Conservation (phyloP, 768 basidiomycete genomes). For the Exsudoporus frostii region DNA sequence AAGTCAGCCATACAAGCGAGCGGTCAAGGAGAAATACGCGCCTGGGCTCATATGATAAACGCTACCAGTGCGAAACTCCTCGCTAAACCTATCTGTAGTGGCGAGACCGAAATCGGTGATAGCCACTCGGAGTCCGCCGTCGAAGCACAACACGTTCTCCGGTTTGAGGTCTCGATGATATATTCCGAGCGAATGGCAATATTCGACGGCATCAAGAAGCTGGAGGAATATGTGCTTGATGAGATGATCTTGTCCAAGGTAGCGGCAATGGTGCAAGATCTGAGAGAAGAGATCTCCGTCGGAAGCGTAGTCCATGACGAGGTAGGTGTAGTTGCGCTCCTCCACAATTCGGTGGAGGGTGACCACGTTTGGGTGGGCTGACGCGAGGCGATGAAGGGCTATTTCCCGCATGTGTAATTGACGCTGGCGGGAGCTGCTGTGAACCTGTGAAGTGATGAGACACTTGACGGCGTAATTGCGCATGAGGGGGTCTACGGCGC, state of each 20-base stretch:
- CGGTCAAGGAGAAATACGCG: constrained; percentile 31
- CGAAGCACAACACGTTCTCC: constrained; percentile 89
- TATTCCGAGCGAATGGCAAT: constrained; percentile 88
- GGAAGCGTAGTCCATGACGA: constrained; percentile 91
- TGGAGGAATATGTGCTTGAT: constrained; percentile 92
- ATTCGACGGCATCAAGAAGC: constrained; percentile 88
- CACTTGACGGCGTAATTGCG: constrained; percentile 90
- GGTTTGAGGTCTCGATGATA: constrained; percentile 98
- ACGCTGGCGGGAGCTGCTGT: constrained; percentile 51
- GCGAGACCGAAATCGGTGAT: constrained; percentile 96
- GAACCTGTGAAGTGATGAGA: constrained; percentile 53
- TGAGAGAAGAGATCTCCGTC: constrained; percentile 92
- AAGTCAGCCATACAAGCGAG: constrained; percentile 16
- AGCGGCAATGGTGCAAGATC: constrained; percentile 71
- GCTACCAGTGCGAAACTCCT: constrained; percentile 93
- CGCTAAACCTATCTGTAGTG: constrained; percentile 79
- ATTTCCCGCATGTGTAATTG: constrained; percentile 89
- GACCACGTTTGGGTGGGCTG: constrained; percentile 77
- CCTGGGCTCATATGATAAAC: constrained; percentile 99
- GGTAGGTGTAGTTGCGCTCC: constrained; percentile 76
- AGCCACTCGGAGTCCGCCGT: constrained; percentile 70
- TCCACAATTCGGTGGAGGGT: constrained; percentile 87
- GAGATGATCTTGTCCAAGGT: constrained; percentile 78
- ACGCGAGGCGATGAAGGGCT: constrained; percentile 69
- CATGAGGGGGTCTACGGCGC: constrained; percentile 61